Conservation (phyloP, 2,329 filamentous ascomycete species). For the Ceratocystis alfenasii region DNA sequence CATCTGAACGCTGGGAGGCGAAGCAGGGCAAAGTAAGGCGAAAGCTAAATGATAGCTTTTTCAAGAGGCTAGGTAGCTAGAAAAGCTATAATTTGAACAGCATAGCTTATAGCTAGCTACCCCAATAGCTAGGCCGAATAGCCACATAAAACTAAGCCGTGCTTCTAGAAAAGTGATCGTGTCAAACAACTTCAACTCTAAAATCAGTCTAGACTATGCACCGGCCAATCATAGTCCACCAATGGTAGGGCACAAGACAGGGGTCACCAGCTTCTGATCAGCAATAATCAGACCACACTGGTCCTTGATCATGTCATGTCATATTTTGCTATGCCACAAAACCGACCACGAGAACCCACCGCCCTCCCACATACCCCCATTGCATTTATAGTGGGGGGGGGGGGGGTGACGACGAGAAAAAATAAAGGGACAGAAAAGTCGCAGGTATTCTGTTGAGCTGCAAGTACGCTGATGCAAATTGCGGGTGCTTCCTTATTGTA, state of each 20-base stretch:
- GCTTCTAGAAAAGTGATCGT: constrained; percentile 11
- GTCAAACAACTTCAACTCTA: constrained; percentile 12
- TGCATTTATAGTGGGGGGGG: constrained; percentile 1
- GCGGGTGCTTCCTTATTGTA: background rate
- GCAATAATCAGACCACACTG: constrained; percentile 22
- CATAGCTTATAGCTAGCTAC: too few species aligned
- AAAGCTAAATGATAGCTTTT: too few species aligned
- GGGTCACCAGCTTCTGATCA: constrained; percentile 15
- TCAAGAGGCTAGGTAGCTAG: too few species aligned
- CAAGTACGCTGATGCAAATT: background rate
- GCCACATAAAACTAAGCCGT: background rate
- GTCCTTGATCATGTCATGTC: constrained; percentile 21
- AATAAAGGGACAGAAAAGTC: background rate
- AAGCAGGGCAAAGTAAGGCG: too few species aligned
- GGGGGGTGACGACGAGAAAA: background rate
- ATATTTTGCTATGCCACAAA: constrained; percentile 6
- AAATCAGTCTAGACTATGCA: constrained; percentile 17
- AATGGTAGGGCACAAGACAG: constrained; percentile 1
- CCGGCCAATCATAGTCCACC: constrained; percentile 15
- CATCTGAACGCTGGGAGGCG: background rate
- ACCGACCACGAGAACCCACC: constrained; percentile 10
- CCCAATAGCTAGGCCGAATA: background rate
- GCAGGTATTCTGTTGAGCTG: background rate
- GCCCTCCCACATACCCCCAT: background rate
- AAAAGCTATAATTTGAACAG: too few species aligned